These are phyloP conservation scores for Ceratobasidium sp. DNA, from an alignment of 1,284 basidiomycete species.

Conservation along the genomic window DNA sequence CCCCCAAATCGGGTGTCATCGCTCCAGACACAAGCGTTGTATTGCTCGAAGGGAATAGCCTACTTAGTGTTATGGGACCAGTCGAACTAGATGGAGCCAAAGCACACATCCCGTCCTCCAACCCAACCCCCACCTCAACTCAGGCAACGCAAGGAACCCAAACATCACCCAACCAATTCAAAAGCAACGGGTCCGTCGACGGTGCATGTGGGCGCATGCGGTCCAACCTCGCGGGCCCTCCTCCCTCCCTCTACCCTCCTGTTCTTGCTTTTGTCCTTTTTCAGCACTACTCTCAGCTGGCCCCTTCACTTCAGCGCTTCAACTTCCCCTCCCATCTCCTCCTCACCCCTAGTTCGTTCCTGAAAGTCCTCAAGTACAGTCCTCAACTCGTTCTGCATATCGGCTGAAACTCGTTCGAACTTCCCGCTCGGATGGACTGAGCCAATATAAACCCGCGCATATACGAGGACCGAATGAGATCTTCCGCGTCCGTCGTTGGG, in stretches of 20 bases:
- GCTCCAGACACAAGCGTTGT: neutral
- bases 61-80: neutral
- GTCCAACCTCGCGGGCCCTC: constrained; percentile 33
- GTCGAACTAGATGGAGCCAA: neutral
- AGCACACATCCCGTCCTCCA: constrained; percentile 18
- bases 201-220: constrained; percentile 25
- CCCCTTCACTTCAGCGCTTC: constrained; percentile 45
- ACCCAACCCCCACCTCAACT: constrained; percentile 48
- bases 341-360: too few species aligned
- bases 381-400: constrained; percentile 77
- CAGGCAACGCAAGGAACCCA: constrained; percentile 67
- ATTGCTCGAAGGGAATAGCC: constrained; percentile 42
- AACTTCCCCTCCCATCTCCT: constrained; percentile 17
- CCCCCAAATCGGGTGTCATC: neutral
- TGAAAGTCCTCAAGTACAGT: constrained; percentile 60
- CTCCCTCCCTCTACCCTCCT: neutral
- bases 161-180: constrained; percentile 83
- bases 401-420: constrained; percentile 80
- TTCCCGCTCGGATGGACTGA: constrained; percentile 44
- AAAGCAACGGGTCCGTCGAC: constrained; percentile 38
- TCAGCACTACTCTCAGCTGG: constrained; percentile 51
- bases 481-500: constrained; percentile 23
- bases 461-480: constrained; percentile 41
- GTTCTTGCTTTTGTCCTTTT: too few species aligned
- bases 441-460: constrained; percentile 40